Evolutionary conservation across 805 yeast genomes (phyloP).

Genomic region (Sugiyamaella americana): DNA sequence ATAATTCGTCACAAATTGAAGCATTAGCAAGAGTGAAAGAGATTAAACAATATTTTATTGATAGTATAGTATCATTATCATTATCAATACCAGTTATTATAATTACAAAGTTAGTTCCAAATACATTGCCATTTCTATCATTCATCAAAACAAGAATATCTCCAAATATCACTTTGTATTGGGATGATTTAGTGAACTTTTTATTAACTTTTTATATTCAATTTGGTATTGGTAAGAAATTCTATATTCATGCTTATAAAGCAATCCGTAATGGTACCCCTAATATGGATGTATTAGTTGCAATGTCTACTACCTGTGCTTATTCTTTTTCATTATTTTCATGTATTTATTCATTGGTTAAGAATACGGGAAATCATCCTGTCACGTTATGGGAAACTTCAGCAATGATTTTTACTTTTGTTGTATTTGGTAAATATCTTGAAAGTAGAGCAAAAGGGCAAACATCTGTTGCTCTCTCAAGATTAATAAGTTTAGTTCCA

Average conservation of each 20-base stretch:
- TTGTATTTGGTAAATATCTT: conserved; percentile 82
- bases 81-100: conserved; percentile 58
- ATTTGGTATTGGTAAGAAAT: conserved; percentile 59
- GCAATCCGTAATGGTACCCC: conserved; percentile 65
- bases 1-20: conserved; percentile 62
- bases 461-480: conserved; percentile 82
- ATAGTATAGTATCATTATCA: conserved; percentile 44
- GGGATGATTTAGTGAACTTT: conserved; percentile 59
- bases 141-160: conserved; percentile 36
- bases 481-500: conserved; percentile 75
- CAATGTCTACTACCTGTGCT: conserved; percentile 74
- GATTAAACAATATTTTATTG: conserved; percentile 60
- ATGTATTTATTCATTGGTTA: conserved; percentile 38
- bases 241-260: conserved; percentile 56
- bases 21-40: conserved; percentile 66
- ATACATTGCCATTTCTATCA: conserved; percentile 29
- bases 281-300: conserved; percentile 90
- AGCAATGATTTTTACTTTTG: conserved; percentile 76
- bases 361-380: conserved; percentile 41
- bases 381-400: conserved; percentile 78
- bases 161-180: conserved; percentile 48
- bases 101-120: conserved; percentile 38
- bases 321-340: conserved; percentile 67
- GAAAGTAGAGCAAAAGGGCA: conserved; percentile 92
- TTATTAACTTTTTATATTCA: conserved; percentile 54